Evolutionary conservation across 805 yeast species (phyloP).

Genomic region (Cyberlindnera americana): DNA sequence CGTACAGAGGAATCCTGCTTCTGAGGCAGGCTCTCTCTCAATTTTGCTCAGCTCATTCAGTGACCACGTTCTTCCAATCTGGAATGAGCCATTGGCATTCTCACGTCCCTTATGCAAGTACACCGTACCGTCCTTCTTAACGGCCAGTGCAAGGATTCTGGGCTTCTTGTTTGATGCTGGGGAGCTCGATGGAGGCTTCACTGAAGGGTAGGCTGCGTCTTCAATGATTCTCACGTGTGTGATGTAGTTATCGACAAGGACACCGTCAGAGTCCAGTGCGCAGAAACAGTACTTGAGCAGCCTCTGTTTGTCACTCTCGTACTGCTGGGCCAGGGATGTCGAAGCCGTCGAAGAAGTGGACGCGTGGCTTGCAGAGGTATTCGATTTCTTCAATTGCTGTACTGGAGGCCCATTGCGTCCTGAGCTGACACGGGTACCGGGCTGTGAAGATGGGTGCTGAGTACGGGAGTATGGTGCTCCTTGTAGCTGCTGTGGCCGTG

Average conservation of each 20-base stretch:
- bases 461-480: slow-evolving; percentile 1
- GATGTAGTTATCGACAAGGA: slow-evolving; percentile 54
- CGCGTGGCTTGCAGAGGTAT: slow-evolving; percentile 25
- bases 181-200: slow-evolving; percentile 61
- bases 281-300: slow-evolving; percentile 50
- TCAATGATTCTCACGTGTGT: slow-evolving; percentile 77
- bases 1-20: slow-evolving; percentile 53
- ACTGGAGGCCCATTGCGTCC: slow-evolving; percentile 1
- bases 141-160: slow-evolving; percentile 54
- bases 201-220: slow-evolving; percentile 64
- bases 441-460: neutral
- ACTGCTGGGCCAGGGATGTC: slow-evolving; percentile 49
- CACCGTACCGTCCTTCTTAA: slow-evolving; percentile 62
- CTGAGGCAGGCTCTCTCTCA: slow-evolving; percentile 48
- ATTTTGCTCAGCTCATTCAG: slow-evolving; percentile 62
- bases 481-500: slow-evolving; percentile 2
- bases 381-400: slow-evolving; percentile 25
- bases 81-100: slow-evolving; percentile 68
- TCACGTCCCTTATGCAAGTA: slow-evolving; percentile 83
- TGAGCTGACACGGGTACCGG: neutral
- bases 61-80: slow-evolving; percentile 92
- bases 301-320: slow-evolving; percentile 49
- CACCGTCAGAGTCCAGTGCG: slow-evolving; percentile 39
- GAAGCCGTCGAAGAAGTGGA: slow-evolving; percentile 30
- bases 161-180: slow-evolving; percentile 50